Evolutionary conservation across 129 eudicot genomes (phyloP).

Genomic region (Heracleum sosnowskyi): DNA sequence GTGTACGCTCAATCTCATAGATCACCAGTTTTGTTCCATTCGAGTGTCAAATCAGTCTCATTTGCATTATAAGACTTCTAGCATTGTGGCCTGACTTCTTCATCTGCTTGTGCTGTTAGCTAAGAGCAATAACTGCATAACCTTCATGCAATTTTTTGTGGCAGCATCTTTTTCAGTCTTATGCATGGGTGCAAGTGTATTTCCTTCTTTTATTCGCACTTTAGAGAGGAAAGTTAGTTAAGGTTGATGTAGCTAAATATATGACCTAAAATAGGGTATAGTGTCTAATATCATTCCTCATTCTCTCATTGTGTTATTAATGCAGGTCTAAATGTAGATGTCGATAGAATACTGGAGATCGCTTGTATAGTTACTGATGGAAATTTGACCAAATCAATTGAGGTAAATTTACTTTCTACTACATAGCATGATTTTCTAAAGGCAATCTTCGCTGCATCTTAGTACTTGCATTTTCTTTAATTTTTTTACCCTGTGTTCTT

Average conservation of each 20-base stretch:
- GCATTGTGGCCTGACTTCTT: not conserved
- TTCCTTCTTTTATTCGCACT: not conserved
- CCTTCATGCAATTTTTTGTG: not conserved
- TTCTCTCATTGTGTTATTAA: slow-evolving; percentile 8
- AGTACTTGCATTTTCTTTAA: not conserved
- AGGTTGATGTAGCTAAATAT: not conserved
- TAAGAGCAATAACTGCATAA: not conserved
- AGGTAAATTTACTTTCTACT: slow-evolving; percentile 34
- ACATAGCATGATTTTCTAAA: not conserved
- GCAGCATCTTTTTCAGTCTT: not conserved
- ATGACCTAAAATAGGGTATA: not conserved
- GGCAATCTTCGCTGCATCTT: not conserved
- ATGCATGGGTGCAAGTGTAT: not conserved
- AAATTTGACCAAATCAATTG: slow-evolving; percentile 60
- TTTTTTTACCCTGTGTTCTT: not conserved
- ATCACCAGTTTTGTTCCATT: not conserved
- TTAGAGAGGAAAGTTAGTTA: not conserved
- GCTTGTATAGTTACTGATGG: slow-evolving; percentile 95
- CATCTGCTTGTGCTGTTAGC: not conserved
- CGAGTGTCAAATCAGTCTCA: not conserved
- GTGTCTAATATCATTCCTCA: not conserved
- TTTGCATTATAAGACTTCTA: not conserved
- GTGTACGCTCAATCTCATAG: not conserved
- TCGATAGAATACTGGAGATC: slow-evolving; percentile 87
- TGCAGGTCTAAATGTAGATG: slow-evolving; percentile 79